A percentile compares a stretch with the other conserved stretches of the same genome.
Evolutionary conservation across 495 filamentous ascomycete species (phyloP).

Genomic region (Podospora didyma): DNA sequence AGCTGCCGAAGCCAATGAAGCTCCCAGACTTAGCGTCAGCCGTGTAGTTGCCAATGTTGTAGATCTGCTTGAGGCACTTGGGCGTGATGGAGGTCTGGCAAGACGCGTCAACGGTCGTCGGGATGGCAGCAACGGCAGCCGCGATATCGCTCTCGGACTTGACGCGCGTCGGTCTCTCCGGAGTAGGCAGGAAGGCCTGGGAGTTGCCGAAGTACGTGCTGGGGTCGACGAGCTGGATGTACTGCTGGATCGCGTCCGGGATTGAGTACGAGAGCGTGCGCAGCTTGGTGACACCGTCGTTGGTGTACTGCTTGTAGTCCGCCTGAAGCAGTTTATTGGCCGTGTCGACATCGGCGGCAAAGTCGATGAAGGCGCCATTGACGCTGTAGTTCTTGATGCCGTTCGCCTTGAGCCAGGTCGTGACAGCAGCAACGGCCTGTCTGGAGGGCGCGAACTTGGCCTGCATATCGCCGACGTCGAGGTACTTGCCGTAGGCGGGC

Average conservation of each 20-base stretch:
- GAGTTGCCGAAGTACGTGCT: conserved; percentile 56
- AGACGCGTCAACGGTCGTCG: conserved; percentile 23
- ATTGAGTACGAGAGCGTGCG: conserved; percentile 58
- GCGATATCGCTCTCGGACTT: conserved; percentile 4
- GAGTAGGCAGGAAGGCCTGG: conserved; percentile 10
- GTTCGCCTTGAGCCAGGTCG: conserved; percentile 41
- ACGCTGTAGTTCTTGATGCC: conserved; percentile 35
- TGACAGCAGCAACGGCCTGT: conserved; percentile 32
- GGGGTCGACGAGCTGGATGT: conserved; percentile 57
- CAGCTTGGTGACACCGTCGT: conserved; percentile 37
- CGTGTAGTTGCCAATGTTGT: conserved; percentile 52
- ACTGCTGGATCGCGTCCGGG: conserved; percentile 41
- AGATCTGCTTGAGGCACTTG: conserved; percentile 54
- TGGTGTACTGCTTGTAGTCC: conserved; percentile 40
- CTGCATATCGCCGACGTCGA: conserved; percentile 43
- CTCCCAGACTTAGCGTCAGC: conserved; percentile 43
- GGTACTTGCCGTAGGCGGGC: conserved; percentile 46
- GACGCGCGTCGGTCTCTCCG: conserved; percentile 10
- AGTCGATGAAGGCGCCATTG: conserved; percentile 45
- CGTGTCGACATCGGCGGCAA: conserved; percentile 43
- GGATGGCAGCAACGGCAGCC: conserved; percentile 9
- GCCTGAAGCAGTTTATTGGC: conserved; percentile 49
- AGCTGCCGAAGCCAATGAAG: conserved; percentile 54
- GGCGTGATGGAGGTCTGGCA: conserved; percentile 57
- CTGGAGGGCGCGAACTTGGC: conserved; percentile 41